Evolutionary conservation across 345 rosid genomes (phyloP), one percentile per base, ranked within the genome.

Genomic region (Citrus sp.): DNA sequence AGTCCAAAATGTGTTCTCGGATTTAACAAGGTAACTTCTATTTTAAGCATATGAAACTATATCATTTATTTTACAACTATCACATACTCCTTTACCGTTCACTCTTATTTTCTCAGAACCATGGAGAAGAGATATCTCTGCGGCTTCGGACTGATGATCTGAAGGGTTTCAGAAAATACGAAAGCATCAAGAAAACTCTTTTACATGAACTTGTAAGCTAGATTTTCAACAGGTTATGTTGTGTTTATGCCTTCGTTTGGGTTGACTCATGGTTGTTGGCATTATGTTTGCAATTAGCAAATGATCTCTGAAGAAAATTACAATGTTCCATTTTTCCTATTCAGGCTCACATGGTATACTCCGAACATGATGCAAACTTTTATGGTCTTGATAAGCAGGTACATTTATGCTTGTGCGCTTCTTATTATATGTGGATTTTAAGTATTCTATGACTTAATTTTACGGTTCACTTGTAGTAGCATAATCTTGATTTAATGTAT

Each of bases 131-230:
- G 89, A 96, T 94, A 81, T 96, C 97, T 67, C 83, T 94, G 86
- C 95, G 98, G 79, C 93, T 96, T 80, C 91, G 97, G 72, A 96
- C 99, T 10, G 99, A 96, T 90, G 98, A 94, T 82, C 95, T 94
- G 77, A 92, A 89, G 81, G 99, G 98, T 78, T 96, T 96, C 82
- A 89, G 99, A 87, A 96, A 96, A 89, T 96, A 94, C 61, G 97
- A 89, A 56, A 89, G 94, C 87, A 92, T 94, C 4, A 94, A 92
- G 83, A 90, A 90, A 83, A 94, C 99, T 69, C 92, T 96, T 61
- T 79, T 96, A 77, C 99, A 96, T 82, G 99, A 96, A 87, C 98
- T 94, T 68, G 99, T 94, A 87, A 84, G 90, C 74, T 62, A 42
- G 65, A 67, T 71, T 28, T 54, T 68, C 42, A 71, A 12, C 56